phyloP scores from a whole-genome alignment of 148 eudicot genomes.

The Fagopyrum tataricum region DNA sequence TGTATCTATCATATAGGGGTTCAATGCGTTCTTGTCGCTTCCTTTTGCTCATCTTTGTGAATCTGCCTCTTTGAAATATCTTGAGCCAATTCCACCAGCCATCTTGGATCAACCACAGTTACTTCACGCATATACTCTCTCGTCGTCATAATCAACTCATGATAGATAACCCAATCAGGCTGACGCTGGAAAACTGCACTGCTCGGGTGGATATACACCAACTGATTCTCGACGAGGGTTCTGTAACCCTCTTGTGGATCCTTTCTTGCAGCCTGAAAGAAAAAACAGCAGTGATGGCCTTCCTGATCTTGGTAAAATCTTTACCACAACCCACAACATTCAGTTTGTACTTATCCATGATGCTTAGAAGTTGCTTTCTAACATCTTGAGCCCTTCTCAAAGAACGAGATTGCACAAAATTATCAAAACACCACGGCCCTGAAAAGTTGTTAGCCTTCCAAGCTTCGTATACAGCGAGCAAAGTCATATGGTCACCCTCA shows the following conservation, averaged over 20 bases:
- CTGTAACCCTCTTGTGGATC: conserved; percentile 95
- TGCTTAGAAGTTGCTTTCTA: conserved; percentile 81
- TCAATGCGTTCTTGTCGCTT: conserved; percentile 95
- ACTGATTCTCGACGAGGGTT: conserved; percentile 86
- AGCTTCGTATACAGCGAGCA: conserved; percentile 95
- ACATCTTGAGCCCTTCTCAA: conserved; percentile 95
- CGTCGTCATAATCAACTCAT: conserved; percentile 93
- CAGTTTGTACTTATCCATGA: conserved; percentile 96
- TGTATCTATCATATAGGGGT: conserved; percentile 87
- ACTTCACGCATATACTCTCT: conserved; percentile 98
- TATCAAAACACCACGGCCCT: conserved; percentile 92
- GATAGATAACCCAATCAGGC: conserved; percentile 96
- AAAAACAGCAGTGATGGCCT: conserved; percentile 79
- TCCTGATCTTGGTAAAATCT: conserved; percentile 61
- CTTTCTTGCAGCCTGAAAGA: conserved; percentile 84
- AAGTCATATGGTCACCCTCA: conserved; percentile 89
- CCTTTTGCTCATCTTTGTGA: conserved; percentile 89
- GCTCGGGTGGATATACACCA: conserved; percentile 88
- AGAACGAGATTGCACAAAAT: conserved; percentile 85
- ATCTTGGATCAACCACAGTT: conserved; percentile 70
- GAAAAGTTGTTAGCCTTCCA: conserved; percentile 94
- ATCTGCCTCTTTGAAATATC: conserved; percentile 85
- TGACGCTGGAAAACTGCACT: conserved; percentile 94
- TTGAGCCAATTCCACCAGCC: conserved; percentile 86
- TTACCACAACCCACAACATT: conserved; percentile 79